Evolutionary conservation across 2,329 filamentous ascomycete species (phyloP), one percentile per base, ranked within the genome.

Genomic region (Pseudocercospora fuligena): DNA sequence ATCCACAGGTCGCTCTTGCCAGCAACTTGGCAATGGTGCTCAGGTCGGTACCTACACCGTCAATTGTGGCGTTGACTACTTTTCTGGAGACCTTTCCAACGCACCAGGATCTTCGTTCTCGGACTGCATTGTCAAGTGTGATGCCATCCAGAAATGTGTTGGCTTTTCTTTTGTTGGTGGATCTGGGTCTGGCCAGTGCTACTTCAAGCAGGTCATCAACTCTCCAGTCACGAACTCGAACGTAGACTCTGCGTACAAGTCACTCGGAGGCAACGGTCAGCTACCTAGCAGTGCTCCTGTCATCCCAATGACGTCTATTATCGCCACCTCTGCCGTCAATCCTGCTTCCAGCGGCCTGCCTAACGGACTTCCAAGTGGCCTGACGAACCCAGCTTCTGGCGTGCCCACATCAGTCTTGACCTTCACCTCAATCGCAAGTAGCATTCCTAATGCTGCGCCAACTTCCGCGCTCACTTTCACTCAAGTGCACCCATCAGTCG

Each of bases 121-220:
- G 19, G 61, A n/a, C 40, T 64, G 61, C 19, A 49, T 64, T 8
- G 23, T 47, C 3, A 27, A 51, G 7, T 70, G 68, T 43, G 66
- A 70, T 60, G 21, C 31, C 14, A 47, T 62, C 5, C 27, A 57
- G n/a, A 53, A 63, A 11, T 70, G 68, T 49, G 60, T 70, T 47
- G 68, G 68, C 5, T 70, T 63, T 47, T 40, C 66, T 11, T 70
- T 63, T 40, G 63, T 68, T 14, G 65, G 66, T 25, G 68, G 68
- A n/a, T 60, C 23, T 8, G 59, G 58, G 12, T 14, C 64, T 19
- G 66, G 69, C 16, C 36, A 25, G 16, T 70, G 69, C 58, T 70
- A 70, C 61, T 61, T 70, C 49, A 70, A 70, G 66, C 60, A 49
- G 47, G 56, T 27, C 51, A 40, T 63, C n/a, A 61, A 40, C 16